Percentiles rank a stretch among this genome's conserved stretches.
Conservation (phyloP, 805 yeast species). For the Torulaspora gathmanii region DNA sequence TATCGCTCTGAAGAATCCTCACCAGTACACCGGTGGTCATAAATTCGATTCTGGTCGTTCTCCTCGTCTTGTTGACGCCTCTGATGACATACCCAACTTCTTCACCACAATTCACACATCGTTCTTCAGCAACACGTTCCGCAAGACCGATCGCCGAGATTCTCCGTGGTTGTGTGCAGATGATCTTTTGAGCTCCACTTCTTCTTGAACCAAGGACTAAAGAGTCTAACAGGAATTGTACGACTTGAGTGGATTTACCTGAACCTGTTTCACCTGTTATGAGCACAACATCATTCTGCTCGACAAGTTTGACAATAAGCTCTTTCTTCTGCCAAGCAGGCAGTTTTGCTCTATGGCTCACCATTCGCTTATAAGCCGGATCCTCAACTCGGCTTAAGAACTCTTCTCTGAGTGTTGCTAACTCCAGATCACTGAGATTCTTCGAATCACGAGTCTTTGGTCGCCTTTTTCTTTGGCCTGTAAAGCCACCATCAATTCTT, state of each 20-base stretch:
- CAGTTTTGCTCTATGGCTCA: constrained; percentile 47
- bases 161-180: constrained; percentile 95
- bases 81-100: constrained; percentile 88
- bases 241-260: constrained; percentile 93
- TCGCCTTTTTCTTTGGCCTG: not conserved
- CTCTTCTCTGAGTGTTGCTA: constrained; percentile 34
- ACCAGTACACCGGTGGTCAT: constrained; percentile 90
- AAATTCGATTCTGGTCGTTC: constrained; percentile 68
- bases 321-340: constrained; percentile 81
- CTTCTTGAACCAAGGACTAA: constrained; percentile 41
- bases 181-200: constrained; percentile 51
- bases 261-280: constrained; percentile 98
- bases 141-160: constrained; percentile 93
- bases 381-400: constrained; percentile 36
- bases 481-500: not conserved
- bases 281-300: constrained; percentile 58
- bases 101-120: constrained; percentile 43
- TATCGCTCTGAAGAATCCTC: constrained; percentile 63
- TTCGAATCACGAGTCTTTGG: not conserved
- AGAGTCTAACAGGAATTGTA: constrained; percentile 79
- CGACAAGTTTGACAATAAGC: constrained; percentile 52
- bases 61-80: constrained; percentile 71
- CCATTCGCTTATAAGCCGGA: constrained; percentile 38
- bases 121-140: constrained; percentile 83
- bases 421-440: constrained; percentile 31